A percentile compares a stretch with the other conserved stretches of the same genome.
phyloP scores from a whole-genome alignment of 768 basidiomycete species.

The Udeniomyces megalosporus region DNA sequence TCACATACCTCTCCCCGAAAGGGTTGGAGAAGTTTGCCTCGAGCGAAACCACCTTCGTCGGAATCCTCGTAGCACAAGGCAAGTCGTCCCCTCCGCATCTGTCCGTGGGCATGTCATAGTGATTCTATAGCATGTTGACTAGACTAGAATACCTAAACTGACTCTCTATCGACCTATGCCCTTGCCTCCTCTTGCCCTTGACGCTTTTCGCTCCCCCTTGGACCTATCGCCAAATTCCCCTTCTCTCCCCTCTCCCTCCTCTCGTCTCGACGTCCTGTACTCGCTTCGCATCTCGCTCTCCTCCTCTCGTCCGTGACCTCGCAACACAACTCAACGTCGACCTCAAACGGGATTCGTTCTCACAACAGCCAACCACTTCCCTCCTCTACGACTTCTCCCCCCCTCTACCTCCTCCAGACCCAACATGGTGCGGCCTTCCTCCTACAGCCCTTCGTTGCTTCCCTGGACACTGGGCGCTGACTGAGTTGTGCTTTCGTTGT shows the following conservation, averaged over 20 bases:
- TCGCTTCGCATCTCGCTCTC: neutral
- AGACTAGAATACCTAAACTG: no score
- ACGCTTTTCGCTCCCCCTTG: neutral
- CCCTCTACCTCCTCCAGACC: neutral
- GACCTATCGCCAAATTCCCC: neutral
- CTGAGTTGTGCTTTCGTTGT: no score
- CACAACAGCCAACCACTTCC: neutral
- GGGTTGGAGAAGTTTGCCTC: no score
- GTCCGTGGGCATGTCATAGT: no score
- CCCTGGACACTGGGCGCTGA: no score
- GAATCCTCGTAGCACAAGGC: no score
- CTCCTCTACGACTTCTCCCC: neutral
- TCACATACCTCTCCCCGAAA: no score
- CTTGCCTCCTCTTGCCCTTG: neutral
- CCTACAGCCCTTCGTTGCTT: no score
- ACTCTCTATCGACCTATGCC: no score
- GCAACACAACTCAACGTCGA: no score
- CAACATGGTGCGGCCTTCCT: neutral
- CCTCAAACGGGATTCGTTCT: neutral
- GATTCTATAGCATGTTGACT: no score
- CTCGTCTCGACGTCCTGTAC: neutral
- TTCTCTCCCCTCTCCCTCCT: neutral
- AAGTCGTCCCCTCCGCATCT: neutral
- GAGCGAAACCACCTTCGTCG: no score
- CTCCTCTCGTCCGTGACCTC: neutral